These are phyloP conservation scores for Nannochloris sp. DNA, from an alignment of 139 green algal genomes.

Conservation along the genomic window DNA sequence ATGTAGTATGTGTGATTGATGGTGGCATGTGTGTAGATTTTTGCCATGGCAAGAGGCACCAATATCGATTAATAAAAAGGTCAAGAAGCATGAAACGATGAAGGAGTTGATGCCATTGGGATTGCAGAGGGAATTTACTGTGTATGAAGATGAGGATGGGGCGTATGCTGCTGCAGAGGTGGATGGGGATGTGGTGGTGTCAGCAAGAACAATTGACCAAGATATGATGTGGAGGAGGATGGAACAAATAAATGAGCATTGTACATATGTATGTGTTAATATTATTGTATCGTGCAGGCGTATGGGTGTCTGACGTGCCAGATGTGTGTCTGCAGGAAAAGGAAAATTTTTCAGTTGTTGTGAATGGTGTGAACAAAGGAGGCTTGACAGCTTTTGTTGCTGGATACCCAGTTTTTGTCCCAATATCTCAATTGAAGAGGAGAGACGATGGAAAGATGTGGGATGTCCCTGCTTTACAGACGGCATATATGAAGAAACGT, in stretches of 20 bases:
- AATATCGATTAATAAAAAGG: neutral
- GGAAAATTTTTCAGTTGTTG: slow-evolving; percentile 19
- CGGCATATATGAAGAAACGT: slow-evolving; percentile 3
- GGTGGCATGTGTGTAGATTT: neutral
- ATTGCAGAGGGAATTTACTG: neutral
- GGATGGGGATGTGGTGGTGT: slow-evolving; percentile 27
- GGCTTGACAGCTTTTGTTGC: slow-evolving; percentile 25
- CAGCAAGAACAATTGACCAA: slow-evolving; percentile 24
- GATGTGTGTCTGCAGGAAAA: slow-evolving; percentile 19
- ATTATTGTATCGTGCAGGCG: neutral
- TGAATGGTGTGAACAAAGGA: slow-evolving; percentile 29
- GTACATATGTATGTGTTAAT: slow-evolving; percentile 9
- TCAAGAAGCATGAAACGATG: slow-evolving; percentile 3
- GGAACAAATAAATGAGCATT: slow-evolving; percentile 32
- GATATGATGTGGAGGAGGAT: slow-evolving; percentile 34
- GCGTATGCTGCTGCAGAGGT: neutral
- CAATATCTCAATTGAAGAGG: slow-evolving; percentile 28
- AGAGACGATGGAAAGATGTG: slow-evolving; percentile 13
- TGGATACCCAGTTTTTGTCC: slow-evolving; percentile 34
- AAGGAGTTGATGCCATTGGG: neutral
- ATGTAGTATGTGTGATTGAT: too few species aligned
- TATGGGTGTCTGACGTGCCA: neutral
- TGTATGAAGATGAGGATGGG: neutral
- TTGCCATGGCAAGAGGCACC: slow-evolving; percentile 1
- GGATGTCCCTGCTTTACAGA: slow-evolving; percentile 4